phyloP scores from a whole-genome alignment of 139 green algal genomes.

The Deuterostichococcus epilithicus region DNA sequence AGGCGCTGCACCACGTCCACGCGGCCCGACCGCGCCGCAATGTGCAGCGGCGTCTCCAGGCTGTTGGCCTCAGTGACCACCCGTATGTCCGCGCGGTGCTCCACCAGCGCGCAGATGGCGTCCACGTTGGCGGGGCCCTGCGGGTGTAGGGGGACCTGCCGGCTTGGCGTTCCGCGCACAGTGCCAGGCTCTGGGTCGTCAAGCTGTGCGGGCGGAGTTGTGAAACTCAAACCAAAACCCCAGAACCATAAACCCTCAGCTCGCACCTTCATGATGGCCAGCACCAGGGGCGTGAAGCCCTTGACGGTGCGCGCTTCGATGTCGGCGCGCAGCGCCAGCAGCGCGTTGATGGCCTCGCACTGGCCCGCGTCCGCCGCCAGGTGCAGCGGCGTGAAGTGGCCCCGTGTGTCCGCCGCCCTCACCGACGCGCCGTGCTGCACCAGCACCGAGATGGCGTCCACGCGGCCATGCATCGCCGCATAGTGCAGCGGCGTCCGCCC shows the following conservation, averaged over 20 bases:
- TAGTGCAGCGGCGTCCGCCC: constrained; percentile 57
- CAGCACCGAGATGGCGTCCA: constrained; percentile 40
- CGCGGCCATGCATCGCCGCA: constrained; percentile 48
- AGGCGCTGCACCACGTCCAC: constrained; percentile 35
- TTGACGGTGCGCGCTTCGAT: constrained; percentile 37
- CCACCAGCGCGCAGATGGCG: constrained; percentile 45
- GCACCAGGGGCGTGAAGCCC: constrained; percentile 38
- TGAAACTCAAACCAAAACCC: not conserved
- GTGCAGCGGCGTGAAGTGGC: constrained; percentile 51
- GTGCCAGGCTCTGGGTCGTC: not conserved
- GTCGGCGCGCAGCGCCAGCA: constrained; percentile 33
- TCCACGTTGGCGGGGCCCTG: constrained; percentile 55
- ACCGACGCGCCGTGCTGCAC: constrained; percentile 35
- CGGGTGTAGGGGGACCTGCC: not conserved
- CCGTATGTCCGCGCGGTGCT: constrained; percentile 38
- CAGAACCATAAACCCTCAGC: not conserved
- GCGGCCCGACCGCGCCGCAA: constrained; percentile 47
- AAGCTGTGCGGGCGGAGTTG: too few species aligned
- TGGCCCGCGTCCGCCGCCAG: constrained; percentile 57
- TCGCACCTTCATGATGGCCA: constrained; percentile 49
- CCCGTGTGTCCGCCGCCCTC: constrained; percentile 27
- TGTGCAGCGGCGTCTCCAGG: constrained; percentile 54
- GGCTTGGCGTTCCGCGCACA: not conserved
- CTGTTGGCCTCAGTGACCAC: constrained; percentile 19
- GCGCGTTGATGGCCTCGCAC: constrained; percentile 32